Evolutionary conservation across 139 green algal species (phyloP), one percentile per base, ranked within the genome.

Genomic region (Tetradesmus lagerheimii): DNA sequence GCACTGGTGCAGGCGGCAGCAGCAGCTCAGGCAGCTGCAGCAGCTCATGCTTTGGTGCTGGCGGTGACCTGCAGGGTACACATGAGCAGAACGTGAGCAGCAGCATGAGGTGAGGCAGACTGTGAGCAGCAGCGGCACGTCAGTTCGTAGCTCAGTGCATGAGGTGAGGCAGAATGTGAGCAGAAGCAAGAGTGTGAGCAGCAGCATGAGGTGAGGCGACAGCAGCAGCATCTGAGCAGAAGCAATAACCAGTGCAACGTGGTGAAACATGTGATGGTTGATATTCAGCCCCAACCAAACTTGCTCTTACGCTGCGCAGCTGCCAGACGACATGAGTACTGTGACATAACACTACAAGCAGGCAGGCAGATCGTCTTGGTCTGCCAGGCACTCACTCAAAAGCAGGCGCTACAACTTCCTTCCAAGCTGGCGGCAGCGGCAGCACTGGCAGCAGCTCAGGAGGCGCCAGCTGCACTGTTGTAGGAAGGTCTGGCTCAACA

Each of bases 1-100:
- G 77, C 4, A 89, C 43, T 4, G 94, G 94, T 38, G 90, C 80
- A 62, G 88, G 45, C 1, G 90, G 92, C 20, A 88, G 71, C 38
- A 93, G 50, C 31, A 95, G 94, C 66, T 92, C 64, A 4, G 93
- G 93, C 80, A 92, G 76, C 37, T 92, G 64, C 45, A 94, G 87
- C 2, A 85, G 53, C 25, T 53, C 50, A 29, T 79, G 39, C 16
- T 80, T 84, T 1, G 83, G 64, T 12, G 34, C 38, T 41, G 88
- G 29, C n/a, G 90, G 89, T 2, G 85, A 79, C 34, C 85, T 89
- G 67, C 85, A 83, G 12, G 31, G 15, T 14, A 38, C 71, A 79
- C 16, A 23, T 8, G 16, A 4, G 16, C 18, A 27, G 25, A 77
- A 35, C 66, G 29, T 29, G 23, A 74, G 62, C 66, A 76, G 18